Base-by-base conservation (phyloP, 2,329 filamentous ascomycete species). In the Conoideocrella luteorostrata region DNA sequence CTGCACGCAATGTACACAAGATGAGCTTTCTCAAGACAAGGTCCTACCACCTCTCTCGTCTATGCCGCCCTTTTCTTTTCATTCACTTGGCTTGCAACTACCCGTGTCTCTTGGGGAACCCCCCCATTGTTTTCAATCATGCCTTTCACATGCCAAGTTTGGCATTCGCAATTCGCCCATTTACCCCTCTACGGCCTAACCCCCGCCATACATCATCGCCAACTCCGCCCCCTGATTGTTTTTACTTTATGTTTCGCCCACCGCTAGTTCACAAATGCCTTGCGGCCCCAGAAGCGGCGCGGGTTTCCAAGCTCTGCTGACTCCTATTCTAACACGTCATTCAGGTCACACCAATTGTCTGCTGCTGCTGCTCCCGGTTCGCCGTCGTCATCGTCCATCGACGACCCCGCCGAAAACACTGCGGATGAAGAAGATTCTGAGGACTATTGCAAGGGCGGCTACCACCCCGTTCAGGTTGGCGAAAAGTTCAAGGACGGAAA, bases 401-500 rank as follows among this genome's bases (percentile, higher is more conserved):
- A 91, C 67, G 90, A 95, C 63, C 77, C 80, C 55, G 80, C 85
- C 65, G 90, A 96, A 59, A 90, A 93, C 62, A 95, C 91, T 30
- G 91, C 90, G 60, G 93, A 97, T 63, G 93, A 98, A 70, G 93
- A 98, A 69, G 93, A 98, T 67, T 95, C 88, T 38, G 91, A 97
- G 68, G 93, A 98, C 67, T 98, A 98, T 72, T 96, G 91, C 78
- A 97, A 97, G 70, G 93, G 93, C 59, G 93, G 93, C 48, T 98
- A 97, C 67, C 93, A 98, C 62, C 93, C 93, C 3, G 93, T 98
- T 39, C 78, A 82, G 57, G 85, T 97, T 48, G 93, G 93, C 57
- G 93, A 98, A 70, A 86, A 89, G 60, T 97, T 96, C 78, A 97
- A 97, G 65, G 88, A 97, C 64, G 90, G 88, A 55, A 91, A 88